Percentiles rank a stretch among this genome's conserved stretches.
These are phyloP conservation scores for Boletus coccyginus DNA, from an alignment of 768 basidiomycete species.

Conservation along the genomic window DNA sequence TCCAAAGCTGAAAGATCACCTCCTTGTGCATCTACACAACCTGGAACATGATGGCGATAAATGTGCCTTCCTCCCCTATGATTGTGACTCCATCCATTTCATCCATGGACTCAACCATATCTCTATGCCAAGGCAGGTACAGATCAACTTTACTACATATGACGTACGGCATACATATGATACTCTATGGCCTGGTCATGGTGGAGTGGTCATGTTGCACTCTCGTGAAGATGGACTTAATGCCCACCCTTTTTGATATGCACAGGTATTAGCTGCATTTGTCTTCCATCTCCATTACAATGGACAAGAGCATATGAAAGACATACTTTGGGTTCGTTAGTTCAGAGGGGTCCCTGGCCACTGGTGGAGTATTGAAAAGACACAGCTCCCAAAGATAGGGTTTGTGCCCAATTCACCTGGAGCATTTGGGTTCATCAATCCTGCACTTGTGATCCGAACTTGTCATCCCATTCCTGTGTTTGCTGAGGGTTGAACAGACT, in stretches of 20 bases:
- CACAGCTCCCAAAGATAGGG: slow-evolving; percentile 27
- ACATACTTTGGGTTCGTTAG: slow-evolving; percentile 43
- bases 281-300: slow-evolving; percentile 7
- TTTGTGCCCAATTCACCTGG: slow-evolving; percentile 28
- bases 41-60: no score
- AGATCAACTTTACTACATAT: slow-evolving; percentile 21
- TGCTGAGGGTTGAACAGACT: slow-evolving; percentile 18
- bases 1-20: not conserved
- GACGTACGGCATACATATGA: slow-evolving; percentile 3
- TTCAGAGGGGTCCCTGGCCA: slow-evolving; percentile 25
- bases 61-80: no score
- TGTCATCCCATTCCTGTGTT: slow-evolving; percentile 35
- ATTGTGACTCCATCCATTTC: no score
- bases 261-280: slow-evolving; percentile 18
- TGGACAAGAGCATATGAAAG: slow-evolving; percentile 3
- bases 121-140: not conserved
- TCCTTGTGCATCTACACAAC: not conserved
- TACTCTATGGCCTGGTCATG: slow-evolving; percentile 4
- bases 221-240: slow-evolving; percentile 8
- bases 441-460: slow-evolving; percentile 21
- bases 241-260: slow-evolving; percentile 23
- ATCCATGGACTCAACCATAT: not conserved
- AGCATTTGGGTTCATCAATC: slow-evolving; percentile 38
- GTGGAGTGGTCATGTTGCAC: slow-evolving; percentile 21
- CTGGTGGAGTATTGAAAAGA: slow-evolving; percentile 11